Evolutionary conservation across 1,139 yeast species (phyloP).

Genomic region (Lizanozyma gosingica): DNA sequence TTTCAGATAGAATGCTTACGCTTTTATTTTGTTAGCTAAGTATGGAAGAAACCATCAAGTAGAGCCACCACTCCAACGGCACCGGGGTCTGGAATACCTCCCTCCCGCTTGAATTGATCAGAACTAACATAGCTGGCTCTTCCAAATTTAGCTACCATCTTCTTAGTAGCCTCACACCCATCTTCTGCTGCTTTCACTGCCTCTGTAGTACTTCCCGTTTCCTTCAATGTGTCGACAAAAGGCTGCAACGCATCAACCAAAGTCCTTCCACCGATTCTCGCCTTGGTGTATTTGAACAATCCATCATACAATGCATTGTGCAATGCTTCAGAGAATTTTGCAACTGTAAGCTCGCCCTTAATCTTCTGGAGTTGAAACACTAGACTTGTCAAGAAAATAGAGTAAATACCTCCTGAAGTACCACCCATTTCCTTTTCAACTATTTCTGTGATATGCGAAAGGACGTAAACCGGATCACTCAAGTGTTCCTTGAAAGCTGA

Average conservation of each 20-base stretch:
- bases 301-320: slow-evolving; percentile 46
- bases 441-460: slow-evolving; percentile 58
- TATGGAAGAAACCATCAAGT: slow-evolving; percentile 46
- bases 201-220: slow-evolving; percentile 39
- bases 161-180: slow-evolving; percentile 71
- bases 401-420: slow-evolving; percentile 88
- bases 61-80: slow-evolving; percentile 74
- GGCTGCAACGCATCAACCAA: slow-evolving; percentile 84
- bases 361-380: slow-evolving; percentile 36
- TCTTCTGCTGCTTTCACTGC: slow-evolving; percentile 64
- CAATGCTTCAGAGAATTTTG: slow-evolving; percentile 15
- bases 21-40: too few species aligned
- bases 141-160: slow-evolving; percentile 79
- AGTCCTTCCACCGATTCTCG: slow-evolving; percentile 85
- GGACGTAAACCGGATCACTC: slow-evolving; percentile 36
- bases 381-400: slow-evolving; percentile 68
- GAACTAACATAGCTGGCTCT: slow-evolving; percentile 83
- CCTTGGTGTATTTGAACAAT: slow-evolving; percentile 73
- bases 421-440: slow-evolving; percentile 95
- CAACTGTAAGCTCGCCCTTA: slow-evolving; percentile 13
- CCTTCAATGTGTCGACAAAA: slow-evolving; percentile 54
- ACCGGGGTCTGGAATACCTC: slow-evolving; percentile 90
- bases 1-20: too few species aligned
- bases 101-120: slow-evolving; percentile 41
- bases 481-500: slow-evolving; percentile 31